Base-by-base conservation (phyloP, 2,329 filamentous ascomycete genomes). In the Cladosporium colombiae region DNA sequence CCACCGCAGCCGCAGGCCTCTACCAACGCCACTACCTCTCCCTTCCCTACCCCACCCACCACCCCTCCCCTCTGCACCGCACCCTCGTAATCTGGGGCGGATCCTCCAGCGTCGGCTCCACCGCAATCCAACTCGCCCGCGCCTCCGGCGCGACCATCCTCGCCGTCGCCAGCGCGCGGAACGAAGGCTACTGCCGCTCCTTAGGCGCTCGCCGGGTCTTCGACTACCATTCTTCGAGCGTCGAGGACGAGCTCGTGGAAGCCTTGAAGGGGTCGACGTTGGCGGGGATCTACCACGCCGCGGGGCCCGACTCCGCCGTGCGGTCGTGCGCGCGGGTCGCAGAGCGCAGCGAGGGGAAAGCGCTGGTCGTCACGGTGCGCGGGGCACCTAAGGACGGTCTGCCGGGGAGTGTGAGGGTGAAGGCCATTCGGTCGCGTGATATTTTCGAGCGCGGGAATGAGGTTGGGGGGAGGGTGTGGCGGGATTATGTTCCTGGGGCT, bases 61-160 rank as follows among this genome's bases (percentile, higher is more conserved):
- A 49, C 59, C 13, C 56, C 35, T 10, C 70, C 74, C 40, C 25
- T 67, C 3, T 73, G 68, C 5, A 74, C 73, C 16, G 75, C 80
- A 70, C 75, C 57, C 37, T 82, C 0, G 68, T 86, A 5, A 72
- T 86, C 18, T 86, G 83, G 81, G 84, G 84, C 21, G 85, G 84
- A 0, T 79, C 81, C 3, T 79, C 81, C 0, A 78, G 76, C n/a
- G 81, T 83, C 0, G 82, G 83, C 1, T 78, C 77, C 46, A 79
- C 78, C 50, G 80, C 80, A 0, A 78, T 84, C 16, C 83, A 85
- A 66, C 74, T 85, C 0, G 78, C 79, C 2, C 72, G 74, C 10
- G 78, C 0, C 77, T 46, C 31, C 4, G 23, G 31, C 0, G 82
- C 81, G 64, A 73, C 80, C 16, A 81, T 85, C 14, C 69, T 84